Base-by-base conservation (phyloP, 2,329 filamentous ascomycete genomes). In the Monascus ruber region DNA sequence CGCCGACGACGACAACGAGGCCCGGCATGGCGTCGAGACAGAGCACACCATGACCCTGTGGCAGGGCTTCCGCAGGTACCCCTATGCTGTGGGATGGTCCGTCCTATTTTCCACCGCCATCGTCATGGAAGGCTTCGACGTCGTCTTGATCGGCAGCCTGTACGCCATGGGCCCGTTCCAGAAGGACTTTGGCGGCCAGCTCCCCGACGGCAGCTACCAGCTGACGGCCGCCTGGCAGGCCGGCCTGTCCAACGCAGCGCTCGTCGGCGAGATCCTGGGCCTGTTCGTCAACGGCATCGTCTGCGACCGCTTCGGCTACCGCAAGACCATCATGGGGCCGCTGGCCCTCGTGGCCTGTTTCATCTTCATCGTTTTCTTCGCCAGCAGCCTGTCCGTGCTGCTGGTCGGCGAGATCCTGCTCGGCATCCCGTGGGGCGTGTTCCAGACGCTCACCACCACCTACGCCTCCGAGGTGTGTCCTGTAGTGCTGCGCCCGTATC, bases 191-290 rank as follows among this genome's bases (percentile, higher is more conserved):
- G 53, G 53, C 26, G 29, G 46, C 10, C 47, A 26, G 10, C 37
- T 41, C 5, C 29, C 36, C 8, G 40, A 46, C 11, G 41, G 45
- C 4, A 41, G 28, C 5, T 53, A 48, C 32, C 42, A 47, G 7
- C 42, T 59, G 4, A 33, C 53, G 2, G 53, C 54, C 3, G 34
- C 48, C 7, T 58, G 55, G 54, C 55, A 59, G 36, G 42, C 53
- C 1, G 56, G 48, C 2, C 39, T 59, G 7, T 43, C 41, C 5
- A 76, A 76, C 43, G 75, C 72, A 35, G 72, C 71, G 40, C 66
- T 71, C 39, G 67, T 71, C 24, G 80, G 80, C 38, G 77, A 81
- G 56, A 74, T 84, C 41, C 70, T 83, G 38, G 80, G 80, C 26
- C 66, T 83, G 39, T 60, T 79, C 47, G 65, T 81, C 57, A 81